Conservation (phyloP, 352 stramenopile genomes). For the Phytophthora litchii region DNA sequence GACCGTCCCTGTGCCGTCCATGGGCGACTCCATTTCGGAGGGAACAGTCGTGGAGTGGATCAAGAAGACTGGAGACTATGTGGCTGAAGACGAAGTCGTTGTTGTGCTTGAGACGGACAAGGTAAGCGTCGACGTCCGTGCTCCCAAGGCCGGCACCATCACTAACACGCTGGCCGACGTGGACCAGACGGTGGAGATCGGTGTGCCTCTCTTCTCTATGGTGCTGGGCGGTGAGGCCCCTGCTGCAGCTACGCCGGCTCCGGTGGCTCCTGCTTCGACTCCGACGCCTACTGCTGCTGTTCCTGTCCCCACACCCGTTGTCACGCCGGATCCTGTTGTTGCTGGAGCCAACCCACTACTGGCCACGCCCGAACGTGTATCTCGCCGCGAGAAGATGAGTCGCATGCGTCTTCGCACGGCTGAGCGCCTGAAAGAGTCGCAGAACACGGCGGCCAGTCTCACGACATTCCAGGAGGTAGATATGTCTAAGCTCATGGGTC, state of each 20-base stretch:
- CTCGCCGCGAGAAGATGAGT: constrained; percentile 97
- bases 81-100: constrained; percentile 96
- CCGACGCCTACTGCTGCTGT: constrained; percentile 25
- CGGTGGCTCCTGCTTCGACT: constrained; percentile 22
- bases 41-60: constrained; percentile 97
- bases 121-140: constrained; percentile 92
- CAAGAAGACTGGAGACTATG: constrained; percentile 92
- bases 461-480: constrained; percentile 99
- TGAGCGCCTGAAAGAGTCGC: constrained; percentile 96
- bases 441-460: constrained; percentile 98
- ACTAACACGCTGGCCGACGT: constrained; percentile 89
- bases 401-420: constrained; percentile 98
- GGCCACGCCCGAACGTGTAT: constrained; percentile 50
- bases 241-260: constrained; percentile 22
- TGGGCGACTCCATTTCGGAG: constrained; percentile 97
- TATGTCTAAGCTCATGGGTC: constrained; percentile 97
- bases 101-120: constrained; percentile 99
- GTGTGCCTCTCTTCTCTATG: constrained; percentile 93
- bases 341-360: constrained; percentile 53
- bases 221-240: constrained; percentile 70
- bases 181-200: constrained; percentile 97
- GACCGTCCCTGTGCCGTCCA: constrained; percentile 82
- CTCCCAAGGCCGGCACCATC: constrained; percentile 89
- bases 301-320: constrained; percentile 21
- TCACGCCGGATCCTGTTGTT: constrained; percentile 25